These are phyloP conservation scores for Entomortierella beljakovae DNA, from an alignment of 192 early-diverging fungal genomes.

Conservation along the genomic window DNA sequence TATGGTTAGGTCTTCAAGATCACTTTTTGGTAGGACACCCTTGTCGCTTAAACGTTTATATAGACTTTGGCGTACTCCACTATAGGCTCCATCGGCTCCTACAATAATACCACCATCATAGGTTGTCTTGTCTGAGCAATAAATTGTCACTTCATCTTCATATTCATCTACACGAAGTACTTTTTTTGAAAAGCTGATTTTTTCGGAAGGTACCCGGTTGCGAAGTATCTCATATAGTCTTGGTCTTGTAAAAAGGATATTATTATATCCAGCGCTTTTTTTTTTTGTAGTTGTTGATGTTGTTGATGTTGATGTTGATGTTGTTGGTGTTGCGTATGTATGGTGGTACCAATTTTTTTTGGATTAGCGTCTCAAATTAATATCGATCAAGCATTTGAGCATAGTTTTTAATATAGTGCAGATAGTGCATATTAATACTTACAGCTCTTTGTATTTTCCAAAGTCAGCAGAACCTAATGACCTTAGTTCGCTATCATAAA, in stretches of 20 bases:
- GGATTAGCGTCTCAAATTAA: too few relatives aligned
- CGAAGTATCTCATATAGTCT: conserved; percentile 11
- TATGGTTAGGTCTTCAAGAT: background rate
- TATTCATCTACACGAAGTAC: conserved; percentile 9
- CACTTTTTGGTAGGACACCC: conserved; percentile 8
- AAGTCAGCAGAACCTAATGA: background rate
- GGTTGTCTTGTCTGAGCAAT: conserved; percentile 13
- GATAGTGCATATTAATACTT: too few relatives aligned
- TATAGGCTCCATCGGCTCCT: conserved; percentile 40
- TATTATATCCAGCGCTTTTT: conserved; percentile 15
- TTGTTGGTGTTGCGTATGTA: too few relatives aligned
- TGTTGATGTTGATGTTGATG: too few relatives aligned
- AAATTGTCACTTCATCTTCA: conserved; percentile 13
- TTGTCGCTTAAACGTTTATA: background rate
- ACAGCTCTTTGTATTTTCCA: background rate
- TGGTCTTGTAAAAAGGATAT: conserved; percentile 9
- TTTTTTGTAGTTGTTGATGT: too few relatives aligned
- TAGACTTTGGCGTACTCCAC: conserved; percentile 22
- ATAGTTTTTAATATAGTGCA: too few relatives aligned
- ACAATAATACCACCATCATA: conserved; percentile 35
- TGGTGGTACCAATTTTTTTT: too few relatives aligned
- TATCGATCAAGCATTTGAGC: too few relatives aligned
- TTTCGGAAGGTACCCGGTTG: conserved; percentile 3
- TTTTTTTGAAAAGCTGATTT: conserved; percentile 15
- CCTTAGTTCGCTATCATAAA: background rate